A percentile compares a stretch with the other conserved stretches of the same genome.
These are phyloP conservation scores for Dothistroma septosporum DNA, from an alignment of 2,329 filamentous ascomycete genomes.

Conservation along the genomic window DNA sequence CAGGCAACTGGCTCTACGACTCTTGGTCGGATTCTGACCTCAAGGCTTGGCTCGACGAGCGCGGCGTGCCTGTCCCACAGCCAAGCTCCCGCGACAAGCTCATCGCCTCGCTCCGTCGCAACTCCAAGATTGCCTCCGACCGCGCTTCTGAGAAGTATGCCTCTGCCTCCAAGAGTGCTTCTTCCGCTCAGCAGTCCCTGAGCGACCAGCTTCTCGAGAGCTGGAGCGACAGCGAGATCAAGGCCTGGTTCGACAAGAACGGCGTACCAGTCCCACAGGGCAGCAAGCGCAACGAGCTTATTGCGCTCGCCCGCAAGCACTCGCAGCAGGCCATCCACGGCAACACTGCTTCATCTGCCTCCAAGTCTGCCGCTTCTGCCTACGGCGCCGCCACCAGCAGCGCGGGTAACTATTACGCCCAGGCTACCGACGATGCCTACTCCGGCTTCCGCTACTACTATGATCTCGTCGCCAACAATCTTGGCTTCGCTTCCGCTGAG, in stretches of 20 bases:
- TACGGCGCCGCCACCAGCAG: conserved; percentile 46
- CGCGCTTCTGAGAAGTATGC: conserved; percentile 55
- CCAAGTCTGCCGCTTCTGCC: conserved; percentile 37
- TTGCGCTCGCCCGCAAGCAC: conserved; percentile 85
- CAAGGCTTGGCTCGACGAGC: conserved; percentile 87
- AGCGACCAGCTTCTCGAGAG: conserved; percentile 81
- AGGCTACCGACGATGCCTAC: conserved; percentile 64
- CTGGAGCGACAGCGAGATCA: conserved; percentile 86
- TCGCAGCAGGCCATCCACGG: conserved; percentile 63
- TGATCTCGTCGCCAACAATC: conserved; percentile 43
- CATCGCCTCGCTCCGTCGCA: conserved; percentile 83
- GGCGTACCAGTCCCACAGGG: conserved; percentile 86
- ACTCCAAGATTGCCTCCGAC: conserved; percentile 58
- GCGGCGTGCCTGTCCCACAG: conserved; percentile 82
- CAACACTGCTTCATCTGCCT: conserved; percentile 48
- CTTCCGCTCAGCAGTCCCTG: conserved; percentile 65
- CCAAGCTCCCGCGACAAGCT: conserved; percentile 79
- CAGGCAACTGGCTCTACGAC: conserved; percentile 90
- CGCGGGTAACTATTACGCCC: conserved; percentile 71
- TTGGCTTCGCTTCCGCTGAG: conserved; percentile 43
- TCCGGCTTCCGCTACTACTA: conserved; percentile 34
- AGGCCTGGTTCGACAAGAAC: conserved; percentile 90
- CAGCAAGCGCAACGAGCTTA: conserved; percentile 81
- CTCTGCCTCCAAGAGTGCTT: conserved; percentile 55
- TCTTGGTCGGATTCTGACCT: conserved; percentile 90